Conservation (phyloP, 305 asterid genomes). For the Solanum aculeatissimum region DNA sequence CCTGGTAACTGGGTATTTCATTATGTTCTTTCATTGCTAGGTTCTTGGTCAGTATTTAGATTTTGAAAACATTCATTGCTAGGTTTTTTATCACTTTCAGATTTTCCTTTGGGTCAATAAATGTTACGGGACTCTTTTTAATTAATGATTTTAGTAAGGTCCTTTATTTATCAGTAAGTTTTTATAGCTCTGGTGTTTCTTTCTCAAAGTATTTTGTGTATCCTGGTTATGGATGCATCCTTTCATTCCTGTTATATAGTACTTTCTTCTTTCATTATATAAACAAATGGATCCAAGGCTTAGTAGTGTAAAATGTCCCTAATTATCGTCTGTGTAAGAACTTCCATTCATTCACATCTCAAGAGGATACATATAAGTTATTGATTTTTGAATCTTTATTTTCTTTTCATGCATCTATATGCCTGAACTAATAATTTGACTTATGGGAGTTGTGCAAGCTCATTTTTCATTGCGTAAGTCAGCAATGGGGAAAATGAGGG, state of each 20-base stretch:
- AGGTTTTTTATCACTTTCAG: not conserved
- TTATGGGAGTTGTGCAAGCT: not conserved
- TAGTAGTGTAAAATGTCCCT: not conserved
- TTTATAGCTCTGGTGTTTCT: not conserved
- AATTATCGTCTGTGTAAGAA: not conserved
- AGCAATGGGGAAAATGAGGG: not conserved
- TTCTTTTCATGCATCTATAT: not conserved
- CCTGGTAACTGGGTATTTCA: not conserved
- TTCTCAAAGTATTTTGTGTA: not conserved
- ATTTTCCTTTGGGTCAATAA: not conserved
- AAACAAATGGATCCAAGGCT: not conserved
- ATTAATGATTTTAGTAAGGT: not conserved
- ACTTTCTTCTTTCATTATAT: not conserved
- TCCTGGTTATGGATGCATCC: not conserved
- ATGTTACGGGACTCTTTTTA: not conserved
- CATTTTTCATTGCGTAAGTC: not conserved
- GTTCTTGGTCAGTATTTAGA: not conserved
- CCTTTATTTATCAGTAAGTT: not conserved
- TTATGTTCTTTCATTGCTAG: not conserved
- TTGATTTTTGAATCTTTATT: not conserved
- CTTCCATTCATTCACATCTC: not conserved
- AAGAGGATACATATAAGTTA: not conserved
- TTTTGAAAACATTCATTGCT: not conserved
- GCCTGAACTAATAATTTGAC: not conserved
- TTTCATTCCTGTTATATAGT: not conserved